A percentile compares a stretch with the other conserved stretches of the same genome.
phyloP scores from a whole-genome alignment of 139 green algal genomes.

The Zygnema cylindricum region DNA sequence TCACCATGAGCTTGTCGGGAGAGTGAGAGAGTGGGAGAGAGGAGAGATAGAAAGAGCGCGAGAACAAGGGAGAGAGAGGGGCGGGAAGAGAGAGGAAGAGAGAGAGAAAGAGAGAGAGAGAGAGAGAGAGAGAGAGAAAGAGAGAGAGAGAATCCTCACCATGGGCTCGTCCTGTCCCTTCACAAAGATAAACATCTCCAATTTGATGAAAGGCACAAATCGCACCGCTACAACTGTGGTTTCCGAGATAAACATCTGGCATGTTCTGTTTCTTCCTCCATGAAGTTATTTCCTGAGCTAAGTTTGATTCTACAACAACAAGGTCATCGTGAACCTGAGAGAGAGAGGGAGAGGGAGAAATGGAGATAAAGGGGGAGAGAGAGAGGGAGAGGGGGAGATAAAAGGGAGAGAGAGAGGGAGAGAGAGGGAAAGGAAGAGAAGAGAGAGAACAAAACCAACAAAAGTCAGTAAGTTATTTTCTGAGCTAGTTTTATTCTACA shows the following conservation, averaged over 20 bases:
- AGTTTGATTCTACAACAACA: constrained; percentile 32
- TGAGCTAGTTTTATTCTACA: no score
- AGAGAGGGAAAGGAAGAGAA: not conserved
- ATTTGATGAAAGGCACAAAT: constrained; percentile 52
- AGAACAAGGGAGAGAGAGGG: not conserved
- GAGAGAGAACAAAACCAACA: not conserved
- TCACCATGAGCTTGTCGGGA: not conserved
- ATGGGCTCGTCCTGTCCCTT: constrained; percentile 52
- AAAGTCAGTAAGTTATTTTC: no score
- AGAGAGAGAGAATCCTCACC: constrained; percentile 2
- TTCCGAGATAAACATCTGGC: not conserved
- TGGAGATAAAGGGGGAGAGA: not conserved
- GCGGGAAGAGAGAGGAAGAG: not conserved
- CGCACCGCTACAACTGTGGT: constrained; percentile 35
- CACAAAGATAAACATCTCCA: constrained; percentile 57
- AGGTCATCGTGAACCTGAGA: constrained; percentile 30
- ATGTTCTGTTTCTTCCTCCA: constrained; percentile 20
- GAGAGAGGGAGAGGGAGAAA: not conserved
- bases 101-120: not conserved
- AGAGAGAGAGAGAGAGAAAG: constrained; percentile 19
- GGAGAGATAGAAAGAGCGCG: not conserved
- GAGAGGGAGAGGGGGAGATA: not conserved
- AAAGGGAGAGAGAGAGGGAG: not conserved
- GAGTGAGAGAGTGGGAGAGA: not conserved
- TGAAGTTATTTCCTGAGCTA: constrained; percentile 45